Evolutionary conservation across 1,284 basidiomycete species (phyloP).

Genomic region (Tremellales sp.): DNA sequence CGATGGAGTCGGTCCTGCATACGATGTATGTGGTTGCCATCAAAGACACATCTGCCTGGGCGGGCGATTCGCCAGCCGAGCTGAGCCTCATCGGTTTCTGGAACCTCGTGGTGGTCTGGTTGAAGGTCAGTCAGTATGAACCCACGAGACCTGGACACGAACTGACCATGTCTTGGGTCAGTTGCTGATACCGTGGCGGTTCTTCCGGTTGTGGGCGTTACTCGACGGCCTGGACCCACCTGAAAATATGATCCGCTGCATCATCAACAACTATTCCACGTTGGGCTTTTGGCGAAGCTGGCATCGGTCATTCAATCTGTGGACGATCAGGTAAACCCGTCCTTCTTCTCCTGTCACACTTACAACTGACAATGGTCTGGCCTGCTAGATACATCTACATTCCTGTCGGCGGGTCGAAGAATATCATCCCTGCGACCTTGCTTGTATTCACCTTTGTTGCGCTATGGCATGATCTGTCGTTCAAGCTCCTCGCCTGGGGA

Average conservation of each 20-base stretch:
- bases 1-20: constrained; percentile 89
- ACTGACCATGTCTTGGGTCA: constrained; percentile 8
- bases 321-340: constrained; percentile 71
- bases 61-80: constrained; percentile 69
- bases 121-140: constrained; percentile 63
- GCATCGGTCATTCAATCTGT: constrained; percentile 96
- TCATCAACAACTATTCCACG: constrained; percentile 97
- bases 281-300: constrained; percentile 93
- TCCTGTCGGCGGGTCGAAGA: constrained; percentile 73
- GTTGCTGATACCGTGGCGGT: constrained; percentile 96
- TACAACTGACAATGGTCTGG: constrained; percentile 2
- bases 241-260: constrained; percentile 97
- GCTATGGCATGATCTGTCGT: constrained; percentile 92
- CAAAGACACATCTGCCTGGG: constrained; percentile 69
- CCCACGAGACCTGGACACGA: neutral
- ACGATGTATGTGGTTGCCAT: constrained; percentile 97
- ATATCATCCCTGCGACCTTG: constrained; percentile 63
- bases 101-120: constrained; percentile 95
- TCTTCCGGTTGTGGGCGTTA: constrained; percentile 94
- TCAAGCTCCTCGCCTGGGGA: constrained; percentile 88
- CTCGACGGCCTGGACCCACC: constrained; percentile 86
- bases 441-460: constrained; percentile 98
- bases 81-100: constrained; percentile 94
- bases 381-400: constrained; percentile 78
- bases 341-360: constrained; percentile 4